Evolutionary conservation across 2,329 filamentous ascomycete species (phyloP).

Genomic region (Pochonia chlamydosporia): DNA sequence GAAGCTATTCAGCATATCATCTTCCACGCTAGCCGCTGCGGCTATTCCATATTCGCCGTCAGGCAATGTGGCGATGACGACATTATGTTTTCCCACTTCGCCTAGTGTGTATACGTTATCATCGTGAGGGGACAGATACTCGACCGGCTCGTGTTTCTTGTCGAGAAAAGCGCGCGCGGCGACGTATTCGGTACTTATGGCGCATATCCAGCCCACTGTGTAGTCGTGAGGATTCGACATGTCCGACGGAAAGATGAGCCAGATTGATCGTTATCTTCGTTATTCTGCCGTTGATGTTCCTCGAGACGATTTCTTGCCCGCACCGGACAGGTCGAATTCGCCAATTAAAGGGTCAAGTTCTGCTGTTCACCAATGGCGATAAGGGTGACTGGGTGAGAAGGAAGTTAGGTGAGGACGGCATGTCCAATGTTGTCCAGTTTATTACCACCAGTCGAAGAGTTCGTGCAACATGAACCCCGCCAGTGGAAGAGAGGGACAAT

Average conservation of each 20-base stretch:
- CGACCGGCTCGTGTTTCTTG: constrained; percentile 14
- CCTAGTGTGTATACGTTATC: constrained; percentile 12
- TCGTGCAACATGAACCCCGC: too few species aligned
- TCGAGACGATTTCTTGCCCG: neutral
- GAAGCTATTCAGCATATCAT: constrained; percentile 3
- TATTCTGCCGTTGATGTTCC: neutral
- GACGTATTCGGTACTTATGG: constrained; percentile 27
- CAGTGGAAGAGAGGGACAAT: too few species aligned
- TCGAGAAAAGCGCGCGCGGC: constrained; percentile 34
- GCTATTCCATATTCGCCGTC: neutral
- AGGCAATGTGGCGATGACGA: constrained; percentile 11
- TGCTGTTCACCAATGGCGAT: too few species aligned
- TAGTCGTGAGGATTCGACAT: constrained; percentile 17
- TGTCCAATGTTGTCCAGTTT: too few species aligned
- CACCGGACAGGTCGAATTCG: neutral
- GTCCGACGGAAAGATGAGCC: neutral
- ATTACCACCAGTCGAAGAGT: too few species aligned
- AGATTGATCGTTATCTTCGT: neutral
- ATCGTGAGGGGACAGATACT: constrained; percentile 18
- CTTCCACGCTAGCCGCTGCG: neutral
- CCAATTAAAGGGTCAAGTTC: neutral
- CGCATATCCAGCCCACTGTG: constrained; percentile 39
- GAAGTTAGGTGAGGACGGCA: too few species aligned
- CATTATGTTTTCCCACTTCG: constrained; percentile 10
- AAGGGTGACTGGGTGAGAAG: too few species aligned